phyloP scores from a whole-genome alignment of 768 basidiomycete species.

The Termitomyces sp. region DNA sequence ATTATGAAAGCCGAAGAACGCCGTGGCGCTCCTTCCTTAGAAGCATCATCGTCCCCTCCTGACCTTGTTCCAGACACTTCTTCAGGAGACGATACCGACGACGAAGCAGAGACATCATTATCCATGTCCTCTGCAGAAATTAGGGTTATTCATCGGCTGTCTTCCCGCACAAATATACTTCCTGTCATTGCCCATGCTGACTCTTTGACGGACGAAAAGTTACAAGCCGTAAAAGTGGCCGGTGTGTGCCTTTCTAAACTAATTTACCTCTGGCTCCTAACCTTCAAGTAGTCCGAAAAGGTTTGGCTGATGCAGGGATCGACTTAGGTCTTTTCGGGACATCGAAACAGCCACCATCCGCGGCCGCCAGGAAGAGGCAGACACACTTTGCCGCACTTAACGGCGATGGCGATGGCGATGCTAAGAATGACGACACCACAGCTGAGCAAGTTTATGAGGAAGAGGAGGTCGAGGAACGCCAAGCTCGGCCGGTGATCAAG shows the following conservation, averaged over 20 bases:
- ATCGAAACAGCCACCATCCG: slow-evolving; percentile 22
- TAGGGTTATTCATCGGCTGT: slow-evolving; percentile 72
- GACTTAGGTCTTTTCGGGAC: slow-evolving; percentile 76
- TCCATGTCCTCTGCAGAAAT: slow-evolving; percentile 78
- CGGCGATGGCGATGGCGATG: slow-evolving; percentile 19
- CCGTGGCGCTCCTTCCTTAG: slow-evolving; percentile 55
- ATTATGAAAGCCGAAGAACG: slow-evolving; percentile 55
- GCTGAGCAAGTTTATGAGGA: slow-evolving; percentile 33
- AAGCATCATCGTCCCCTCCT: slow-evolving; percentile 57
- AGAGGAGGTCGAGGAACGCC: slow-evolving; percentile 48
- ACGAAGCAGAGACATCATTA: slow-evolving; percentile 44
- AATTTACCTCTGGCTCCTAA: slow-evolving; percentile 1
- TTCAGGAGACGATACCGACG: slow-evolving; percentile 45
- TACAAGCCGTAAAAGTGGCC: slow-evolving; percentile 66
- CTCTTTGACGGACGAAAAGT: slow-evolving; percentile 76
- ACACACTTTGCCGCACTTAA: slow-evolving; percentile 30
- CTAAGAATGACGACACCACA: slow-evolving; percentile 22
- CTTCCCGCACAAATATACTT: slow-evolving; percentile 72
- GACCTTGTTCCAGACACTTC: slow-evolving; percentile 55
- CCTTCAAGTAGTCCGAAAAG: slow-evolving; percentile 47
- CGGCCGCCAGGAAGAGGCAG: slow-evolving; percentile 29
- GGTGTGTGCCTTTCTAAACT: slow-evolving; percentile 25
- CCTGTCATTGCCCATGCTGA: slow-evolving; percentile 80
- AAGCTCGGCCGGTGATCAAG: slow-evolving; percentile 75
- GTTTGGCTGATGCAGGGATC: slow-evolving; percentile 61